phyloP scores from a whole-genome alignment of 148 eudicot genomes.

The Oxyria digyna region DNA sequence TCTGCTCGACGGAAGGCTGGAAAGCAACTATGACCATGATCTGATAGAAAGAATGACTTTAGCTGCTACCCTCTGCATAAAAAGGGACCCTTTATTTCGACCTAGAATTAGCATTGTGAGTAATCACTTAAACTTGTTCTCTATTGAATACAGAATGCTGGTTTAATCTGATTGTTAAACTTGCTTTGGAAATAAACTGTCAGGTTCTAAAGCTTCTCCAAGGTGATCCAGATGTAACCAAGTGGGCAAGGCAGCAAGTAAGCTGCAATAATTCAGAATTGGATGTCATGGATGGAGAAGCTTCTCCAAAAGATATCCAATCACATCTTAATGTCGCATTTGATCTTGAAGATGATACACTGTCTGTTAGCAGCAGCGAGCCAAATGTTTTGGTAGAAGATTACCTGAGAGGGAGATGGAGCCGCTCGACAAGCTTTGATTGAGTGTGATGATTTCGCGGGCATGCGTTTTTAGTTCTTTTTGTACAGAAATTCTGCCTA shows the following conservation, averaged over 20 bases:
- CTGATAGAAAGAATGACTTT: conserved; percentile 63
- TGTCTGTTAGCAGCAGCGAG: conserved; percentile 41
- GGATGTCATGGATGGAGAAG: conserved; percentile 25
- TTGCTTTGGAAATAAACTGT: background rate
- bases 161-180: background rate
- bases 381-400: conserved; percentile 47
- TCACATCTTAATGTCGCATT: conserved; percentile 45
- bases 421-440: conserved; percentile 59
- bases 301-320: conserved; percentile 39
- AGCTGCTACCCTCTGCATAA: conserved; percentile 75
- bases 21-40: conserved; percentile 32
- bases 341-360: conserved; percentile 34
- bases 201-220: conserved; percentile 75
- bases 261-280: conserved; percentile 11
- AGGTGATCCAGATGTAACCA: conserved; percentile 52
- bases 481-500: background rate
- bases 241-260: conserved; percentile 66
- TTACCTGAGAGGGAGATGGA: conserved; percentile 60
- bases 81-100: conserved; percentile 61
- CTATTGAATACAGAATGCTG: background rate
- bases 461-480: background rate
- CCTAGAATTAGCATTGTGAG: conserved; percentile 75
- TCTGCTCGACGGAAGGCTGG: conserved; percentile 47
- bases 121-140: background rate
- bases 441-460: conserved; percentile 5